These are phyloP conservation scores for Linaria vulgaris DNA, from an alignment of 257 asterid species.

Conservation along the genomic window DNA sequence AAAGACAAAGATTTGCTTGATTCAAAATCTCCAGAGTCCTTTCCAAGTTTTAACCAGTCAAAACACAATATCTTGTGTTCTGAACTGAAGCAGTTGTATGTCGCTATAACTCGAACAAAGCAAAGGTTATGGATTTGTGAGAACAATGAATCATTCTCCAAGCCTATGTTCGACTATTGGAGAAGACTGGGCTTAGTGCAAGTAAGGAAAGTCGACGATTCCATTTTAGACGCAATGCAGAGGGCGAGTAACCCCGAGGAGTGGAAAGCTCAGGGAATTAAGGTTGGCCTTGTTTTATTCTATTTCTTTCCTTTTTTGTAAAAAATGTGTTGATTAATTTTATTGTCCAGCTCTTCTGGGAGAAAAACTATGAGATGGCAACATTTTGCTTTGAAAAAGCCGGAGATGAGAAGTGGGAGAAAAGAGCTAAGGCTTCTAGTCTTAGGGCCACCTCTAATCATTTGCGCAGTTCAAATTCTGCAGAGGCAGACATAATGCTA, in stretches of 20 bases:
- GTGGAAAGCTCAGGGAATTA: constrained; percentile 65
- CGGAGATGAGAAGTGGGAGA: constrained; percentile 56
- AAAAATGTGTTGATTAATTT: neutral
- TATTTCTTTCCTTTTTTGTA: neutral
- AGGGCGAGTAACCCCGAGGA: constrained; percentile 65
- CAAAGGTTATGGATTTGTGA: constrained; percentile 79
- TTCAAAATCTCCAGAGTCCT: constrained; percentile 30
- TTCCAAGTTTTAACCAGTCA: constrained; percentile 45
- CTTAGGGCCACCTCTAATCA: constrained; percentile 48
- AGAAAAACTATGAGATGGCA: constrained; percentile 66
- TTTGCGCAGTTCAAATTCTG: constrained; percentile 39
- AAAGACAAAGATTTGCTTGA: constrained; percentile 43
- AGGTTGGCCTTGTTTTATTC: constrained; percentile 34
- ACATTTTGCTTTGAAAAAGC: constrained; percentile 66
- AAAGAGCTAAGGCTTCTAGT: constrained; percentile 57
- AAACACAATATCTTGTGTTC: constrained; percentile 62
- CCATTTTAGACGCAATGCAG: constrained; percentile 59
- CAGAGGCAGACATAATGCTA: constrained; percentile 40
- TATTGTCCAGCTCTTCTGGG: constrained; percentile 59
- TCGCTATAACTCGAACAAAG: constrained; percentile 67
- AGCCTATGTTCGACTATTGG: constrained; percentile 71
- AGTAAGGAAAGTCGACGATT: constrained; percentile 46
- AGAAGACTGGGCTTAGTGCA: constrained; percentile 52
- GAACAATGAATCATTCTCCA: constrained; percentile 41
- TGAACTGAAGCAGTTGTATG: constrained; percentile 64